A percentile compares a stretch with the other conserved stretches of the same genome.
phyloP scores from a whole-genome alignment of 2,329 filamentous ascomycete species.

The Bipolaris sorokiniana region DNA sequence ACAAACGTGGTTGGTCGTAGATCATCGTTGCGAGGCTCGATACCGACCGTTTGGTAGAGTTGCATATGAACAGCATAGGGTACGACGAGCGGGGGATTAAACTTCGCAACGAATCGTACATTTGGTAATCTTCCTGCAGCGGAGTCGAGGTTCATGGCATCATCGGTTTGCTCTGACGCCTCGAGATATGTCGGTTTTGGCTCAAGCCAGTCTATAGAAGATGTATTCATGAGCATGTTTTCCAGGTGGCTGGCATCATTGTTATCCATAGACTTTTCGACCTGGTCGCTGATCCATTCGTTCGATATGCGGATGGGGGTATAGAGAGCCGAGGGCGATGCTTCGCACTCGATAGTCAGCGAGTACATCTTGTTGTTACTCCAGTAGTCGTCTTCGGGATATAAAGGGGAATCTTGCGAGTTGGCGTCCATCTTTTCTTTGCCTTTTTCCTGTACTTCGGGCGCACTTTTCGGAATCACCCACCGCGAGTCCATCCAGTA shows the following conservation, averaged over 20 bases:
- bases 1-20: constrained; percentile 56
- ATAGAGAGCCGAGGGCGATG: constrained; percentile 55
- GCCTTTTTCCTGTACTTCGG: constrained; percentile 43
- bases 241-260: constrained; percentile 46
- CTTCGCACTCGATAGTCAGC: constrained; percentile 69
- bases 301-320: constrained; percentile 73
- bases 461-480: constrained; percentile 41
- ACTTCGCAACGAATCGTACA: constrained; percentile 74
- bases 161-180: constrained; percentile 38
- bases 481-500: constrained; percentile 75
- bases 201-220: constrained; percentile 71
- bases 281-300: constrained; percentile 72
- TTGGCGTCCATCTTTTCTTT: constrained; percentile 49
- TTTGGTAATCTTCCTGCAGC: constrained; percentile 66
- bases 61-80: constrained; percentile 68
- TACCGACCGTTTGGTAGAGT: constrained; percentile 65
- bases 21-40: constrained; percentile 61
- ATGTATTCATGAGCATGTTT: constrained; percentile 52
- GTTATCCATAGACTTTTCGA: constrained; percentile 62
- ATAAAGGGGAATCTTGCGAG: constrained; percentile 17
- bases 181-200: constrained; percentile 66
- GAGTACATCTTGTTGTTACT: constrained; percentile 65
- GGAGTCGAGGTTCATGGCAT: constrained; percentile 63
- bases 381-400: constrained; percentile 46
- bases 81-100: constrained; percentile 75